Evolutionary conservation across 306 rosid genomes (phyloP), one percentile per base, ranked within the genome.

Genomic region (Carpinus fangiana): DNA sequence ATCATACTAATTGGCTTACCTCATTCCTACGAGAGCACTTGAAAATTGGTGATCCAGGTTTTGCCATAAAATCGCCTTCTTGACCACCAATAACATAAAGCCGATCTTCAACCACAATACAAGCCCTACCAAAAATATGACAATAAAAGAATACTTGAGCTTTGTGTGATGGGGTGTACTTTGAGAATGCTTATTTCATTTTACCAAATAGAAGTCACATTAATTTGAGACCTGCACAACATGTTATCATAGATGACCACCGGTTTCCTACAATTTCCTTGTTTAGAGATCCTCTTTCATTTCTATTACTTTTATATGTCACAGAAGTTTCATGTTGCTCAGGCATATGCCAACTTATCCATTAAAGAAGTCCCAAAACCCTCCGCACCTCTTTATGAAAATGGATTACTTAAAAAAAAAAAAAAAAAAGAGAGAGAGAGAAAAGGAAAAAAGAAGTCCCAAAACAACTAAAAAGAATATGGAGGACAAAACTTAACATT

Each of bases 1-100:
- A 41, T 59, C 38, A 71, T 46, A 71, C 36, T 48, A 21, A 14
- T 36, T 13, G 13, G 52, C 73, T 51, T 79, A 94, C 98, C 98
- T 94, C 97, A 20, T 47, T 67, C 83, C 98, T 86, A 64, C 98
- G 97, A 0, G 98, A 92, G 81, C 98, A 92, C 84, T 94, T 94
- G 87, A 94, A 94, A 84, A 90, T 92, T 51, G 97, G 97, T 18
- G 98, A 94, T 73, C 97, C 95, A 2, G 97, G 98, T 81, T 94
- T 94, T 83, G 98, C 92, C 97, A 94, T 94, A 80, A 92, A 94
- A 82, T 94, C 98, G 57, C 98, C 98, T 87, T 94, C 98, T 88
- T 94, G 98, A 84, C 98, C 98, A 82, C 98, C 98, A 66, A 94
- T 79, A 70, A 94, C 89, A 72, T 84, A 92, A 81, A 94, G 97